Conservation (phyloP, 2,329 filamentous ascomycete genomes). For the Lecanosticta acicola region DNA sequence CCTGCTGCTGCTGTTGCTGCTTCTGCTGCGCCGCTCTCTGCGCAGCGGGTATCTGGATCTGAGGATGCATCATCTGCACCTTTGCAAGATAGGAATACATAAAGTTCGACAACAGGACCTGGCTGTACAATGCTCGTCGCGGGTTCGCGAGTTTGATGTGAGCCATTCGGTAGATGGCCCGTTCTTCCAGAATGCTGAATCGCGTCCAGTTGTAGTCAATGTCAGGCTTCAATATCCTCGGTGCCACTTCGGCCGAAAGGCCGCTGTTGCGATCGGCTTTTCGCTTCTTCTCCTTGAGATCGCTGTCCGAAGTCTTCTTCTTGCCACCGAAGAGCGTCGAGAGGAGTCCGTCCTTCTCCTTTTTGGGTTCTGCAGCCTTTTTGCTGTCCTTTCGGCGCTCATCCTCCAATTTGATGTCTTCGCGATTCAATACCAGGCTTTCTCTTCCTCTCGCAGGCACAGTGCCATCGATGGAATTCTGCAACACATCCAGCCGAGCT, state of each 20-base stretch:
- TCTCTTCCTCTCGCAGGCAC: conserved; percentile 58
- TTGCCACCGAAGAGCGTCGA: conserved; percentile 88
- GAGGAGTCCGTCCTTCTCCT: conserved; percentile 66
- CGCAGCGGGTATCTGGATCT: conserved; percentile 78
- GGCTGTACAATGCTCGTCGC: conserved; percentile 81
- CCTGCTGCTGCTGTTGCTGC: conserved; percentile 28
- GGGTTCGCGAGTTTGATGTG: conserved; percentile 99
- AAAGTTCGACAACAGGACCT: conserved; percentile 95
- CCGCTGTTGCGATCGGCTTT: conserved; percentile 47
- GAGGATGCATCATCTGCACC: conserved; percentile 97
- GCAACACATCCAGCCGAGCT: conserved; percentile 76
- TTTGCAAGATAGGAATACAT: conserved; percentile 99
- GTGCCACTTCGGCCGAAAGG: conserved; percentile 73
- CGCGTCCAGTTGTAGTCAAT: conserved; percentile 94
- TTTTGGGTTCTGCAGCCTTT: conserved; percentile 65
- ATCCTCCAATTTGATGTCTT: conserved; percentile 67
- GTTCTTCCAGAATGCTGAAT: conserved; percentile 90
- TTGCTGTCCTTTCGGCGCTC: conserved; percentile 79
- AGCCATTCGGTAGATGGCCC: conserved; percentile 96
- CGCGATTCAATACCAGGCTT: conserved; percentile 76
- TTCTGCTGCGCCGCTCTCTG: conserved; percentile 45
- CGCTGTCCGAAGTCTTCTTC: conserved; percentile 61
- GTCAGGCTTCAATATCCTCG: conserved; percentile 71
- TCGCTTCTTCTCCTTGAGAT: conserved; percentile 66
- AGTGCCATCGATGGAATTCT: conserved; percentile 72